Evolutionary conservation across 116 monocot genomes (phyloP).

Genomic region (Thalassia testudinum): DNA sequence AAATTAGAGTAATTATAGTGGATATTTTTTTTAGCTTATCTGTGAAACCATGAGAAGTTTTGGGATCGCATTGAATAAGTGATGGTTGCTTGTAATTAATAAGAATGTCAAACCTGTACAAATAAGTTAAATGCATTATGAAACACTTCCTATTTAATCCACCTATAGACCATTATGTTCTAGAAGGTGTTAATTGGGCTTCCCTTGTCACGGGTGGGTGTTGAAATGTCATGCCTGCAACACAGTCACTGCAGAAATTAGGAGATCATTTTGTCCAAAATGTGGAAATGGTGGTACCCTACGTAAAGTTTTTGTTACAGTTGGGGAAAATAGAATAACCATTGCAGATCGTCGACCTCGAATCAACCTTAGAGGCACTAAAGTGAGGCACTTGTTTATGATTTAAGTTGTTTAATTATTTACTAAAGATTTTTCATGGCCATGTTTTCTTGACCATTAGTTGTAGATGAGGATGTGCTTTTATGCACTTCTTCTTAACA

Average conservation of each 20-base stretch:
- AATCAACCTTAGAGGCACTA: slow-evolving; percentile 77
- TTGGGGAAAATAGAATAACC: slow-evolving; percentile 76
- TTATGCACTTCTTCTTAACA: too few relatives aligned
- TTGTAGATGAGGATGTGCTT: too few relatives aligned
- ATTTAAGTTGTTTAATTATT: not conserved
- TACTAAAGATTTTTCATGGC: not conserved
- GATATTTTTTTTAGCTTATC: too few relatives aligned
- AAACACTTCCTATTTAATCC: too few relatives aligned
- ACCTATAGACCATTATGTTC: too few relatives aligned
- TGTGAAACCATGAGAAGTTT: too few relatives aligned
- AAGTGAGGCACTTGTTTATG: slow-evolving; percentile 22
- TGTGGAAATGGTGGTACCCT: slow-evolving; percentile 97
- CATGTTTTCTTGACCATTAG: not conserved
- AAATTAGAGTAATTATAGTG: too few relatives aligned
- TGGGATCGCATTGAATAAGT: too few relatives aligned
- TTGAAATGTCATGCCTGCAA: slow-evolving; percentile 95
- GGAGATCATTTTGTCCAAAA: slow-evolving; percentile 91
- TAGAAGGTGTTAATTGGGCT: too few relatives aligned
- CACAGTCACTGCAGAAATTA: slow-evolving; percentile 79
- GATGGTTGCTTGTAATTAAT: too few relatives aligned
- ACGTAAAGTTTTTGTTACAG: slow-evolving; percentile 83
- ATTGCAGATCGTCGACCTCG: slow-evolving; percentile 65
- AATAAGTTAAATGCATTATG: too few relatives aligned
- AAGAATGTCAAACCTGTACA: too few relatives aligned
- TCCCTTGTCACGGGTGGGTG: slow-evolving; percentile 54